Evolutionary conservation across 495 filamentous ascomycete genomes (phyloP).

Genomic region (Xylaria grammica): DNA sequence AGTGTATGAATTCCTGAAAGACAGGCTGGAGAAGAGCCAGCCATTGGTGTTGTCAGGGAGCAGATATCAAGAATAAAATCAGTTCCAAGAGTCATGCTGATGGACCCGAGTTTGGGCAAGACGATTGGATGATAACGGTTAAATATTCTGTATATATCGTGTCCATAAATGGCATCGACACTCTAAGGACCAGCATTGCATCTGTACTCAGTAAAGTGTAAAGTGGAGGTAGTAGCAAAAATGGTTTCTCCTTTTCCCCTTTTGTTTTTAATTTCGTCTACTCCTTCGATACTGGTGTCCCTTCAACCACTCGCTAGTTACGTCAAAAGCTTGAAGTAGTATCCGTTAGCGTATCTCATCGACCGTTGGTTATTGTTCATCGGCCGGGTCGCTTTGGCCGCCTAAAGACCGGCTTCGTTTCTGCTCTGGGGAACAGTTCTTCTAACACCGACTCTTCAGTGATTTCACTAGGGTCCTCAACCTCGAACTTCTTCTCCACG

Average conservation of each 20-base stretch:
- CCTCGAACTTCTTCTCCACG: constrained; percentile 73
- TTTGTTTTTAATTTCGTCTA: background rate
- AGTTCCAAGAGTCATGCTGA: background rate
- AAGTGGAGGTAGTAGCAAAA: background rate
- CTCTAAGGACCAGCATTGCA: constrained; percentile 9
- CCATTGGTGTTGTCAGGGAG: constrained; percentile 68
- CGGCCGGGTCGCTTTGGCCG: constrained; percentile 88
- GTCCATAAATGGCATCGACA: constrained; percentile 11
- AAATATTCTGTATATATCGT: constrained; percentile 8
- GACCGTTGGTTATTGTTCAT: constrained; percentile 32
- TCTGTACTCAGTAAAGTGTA: constrained; percentile 1
- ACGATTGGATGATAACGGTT: background rate
- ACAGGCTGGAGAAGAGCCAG: constrained; percentile 75
- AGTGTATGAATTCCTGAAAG: constrained; percentile 90
- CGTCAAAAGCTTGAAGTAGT: too few species aligned
- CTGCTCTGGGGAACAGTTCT: constrained; percentile 75
- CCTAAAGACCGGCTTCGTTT: constrained; percentile 75
- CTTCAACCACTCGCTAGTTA: constrained; percentile 1
- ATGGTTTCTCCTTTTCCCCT: background rate
- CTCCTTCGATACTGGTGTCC: background rate
- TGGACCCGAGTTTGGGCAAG: background rate
- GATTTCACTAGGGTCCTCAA: constrained; percentile 75
- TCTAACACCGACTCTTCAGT: constrained; percentile 70
- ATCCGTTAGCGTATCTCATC: too few species aligned
- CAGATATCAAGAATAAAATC: constrained; percentile 72